These are phyloP conservation scores for Raffaelea arxii DNA, from an alignment of 2,329 filamentous ascomycete species.

Conservation along the genomic window DNA sequence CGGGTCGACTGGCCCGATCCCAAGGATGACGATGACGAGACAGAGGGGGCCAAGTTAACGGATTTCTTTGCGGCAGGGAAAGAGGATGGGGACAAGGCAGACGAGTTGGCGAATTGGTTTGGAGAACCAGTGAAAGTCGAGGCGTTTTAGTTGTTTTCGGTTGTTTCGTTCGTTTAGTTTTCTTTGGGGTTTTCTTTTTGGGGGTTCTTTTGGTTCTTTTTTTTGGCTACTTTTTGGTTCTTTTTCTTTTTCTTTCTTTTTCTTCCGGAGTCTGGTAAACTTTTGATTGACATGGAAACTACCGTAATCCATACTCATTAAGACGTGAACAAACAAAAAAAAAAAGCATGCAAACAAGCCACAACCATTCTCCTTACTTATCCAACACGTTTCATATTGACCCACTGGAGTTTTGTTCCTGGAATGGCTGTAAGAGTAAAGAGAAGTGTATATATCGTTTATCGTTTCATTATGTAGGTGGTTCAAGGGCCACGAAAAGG, in stretches of 20 bases:
- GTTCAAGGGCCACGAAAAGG: no score
- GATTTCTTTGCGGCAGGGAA: slow-evolving; percentile 58
- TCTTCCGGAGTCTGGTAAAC: no score
- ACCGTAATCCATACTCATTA: no score
- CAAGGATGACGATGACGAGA: slow-evolving; percentile 17
- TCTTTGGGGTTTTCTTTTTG: background rate
- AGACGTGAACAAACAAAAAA: no score
- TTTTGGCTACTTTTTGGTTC: background rate
- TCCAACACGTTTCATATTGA: no score
- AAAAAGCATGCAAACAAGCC: background rate
- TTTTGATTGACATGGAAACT: no score
- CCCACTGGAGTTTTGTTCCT: no score
- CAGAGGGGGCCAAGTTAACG: slow-evolving; percentile 65
- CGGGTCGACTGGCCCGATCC: slow-evolving; percentile 69
- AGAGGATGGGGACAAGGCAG: slow-evolving; percentile 41
- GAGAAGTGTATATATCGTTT: no score
- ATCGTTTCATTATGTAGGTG: no score
- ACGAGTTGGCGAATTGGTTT: slow-evolving; percentile 75
- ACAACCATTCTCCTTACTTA: no score
- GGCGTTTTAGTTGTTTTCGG: slow-evolving; percentile 45
- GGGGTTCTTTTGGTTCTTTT: background rate
- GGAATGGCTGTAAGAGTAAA: no score
- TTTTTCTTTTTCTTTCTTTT: background rate
- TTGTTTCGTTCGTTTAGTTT: background rate
- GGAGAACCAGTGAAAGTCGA: slow-evolving; percentile 61